Percentiles rank a stretch among this genome's conserved stretches.
phyloP scores from a whole-genome alignment of 257 asterid species.

The Coffea eugenioides region DNA sequence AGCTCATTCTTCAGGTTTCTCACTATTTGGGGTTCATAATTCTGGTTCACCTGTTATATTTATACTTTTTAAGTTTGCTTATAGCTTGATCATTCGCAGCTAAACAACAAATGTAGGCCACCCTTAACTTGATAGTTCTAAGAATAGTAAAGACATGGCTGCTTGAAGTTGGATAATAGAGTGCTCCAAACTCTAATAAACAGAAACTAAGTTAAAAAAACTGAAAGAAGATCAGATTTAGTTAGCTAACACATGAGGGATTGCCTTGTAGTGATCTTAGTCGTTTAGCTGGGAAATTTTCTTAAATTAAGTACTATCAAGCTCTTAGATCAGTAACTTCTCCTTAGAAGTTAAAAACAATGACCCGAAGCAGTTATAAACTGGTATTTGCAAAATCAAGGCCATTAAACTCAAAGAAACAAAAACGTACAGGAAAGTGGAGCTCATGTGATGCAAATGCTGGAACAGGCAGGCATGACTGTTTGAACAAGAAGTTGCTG shows the following conservation, averaged over 20 bases:
- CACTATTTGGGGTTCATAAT: not conserved
- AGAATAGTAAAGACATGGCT: no score
- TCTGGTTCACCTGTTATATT: not conserved
- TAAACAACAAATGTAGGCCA: no score
- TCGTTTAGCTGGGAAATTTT: not conserved
- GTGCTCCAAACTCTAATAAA: not conserved
- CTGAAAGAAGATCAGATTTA: not conserved
- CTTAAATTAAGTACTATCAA: not conserved
- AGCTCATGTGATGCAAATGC: conserved; percentile 20
- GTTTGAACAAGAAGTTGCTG: conserved; percentile 17
- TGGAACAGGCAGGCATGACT: conserved; percentile 4
- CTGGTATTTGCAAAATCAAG: not conserved
- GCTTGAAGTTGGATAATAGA: no score
- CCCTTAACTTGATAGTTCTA: not conserved
- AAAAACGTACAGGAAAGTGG: conserved; percentile 39
- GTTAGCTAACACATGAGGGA: not conserved
- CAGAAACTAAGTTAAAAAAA: no score
- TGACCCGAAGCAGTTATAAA: not conserved
- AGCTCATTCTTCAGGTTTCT: not conserved
- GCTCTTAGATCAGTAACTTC: not conserved
- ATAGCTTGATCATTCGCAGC: no score
- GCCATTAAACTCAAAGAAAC: not conserved
- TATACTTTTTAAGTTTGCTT: not conserved
- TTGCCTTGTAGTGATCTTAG: not conserved
- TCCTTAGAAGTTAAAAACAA: not conserved